Percentiles rank a stretch among this genome's conserved stretches.
Evolutionary conservation across 345 rosid species (phyloP).

Genomic region (Mallotus nudiflorus): DNA sequence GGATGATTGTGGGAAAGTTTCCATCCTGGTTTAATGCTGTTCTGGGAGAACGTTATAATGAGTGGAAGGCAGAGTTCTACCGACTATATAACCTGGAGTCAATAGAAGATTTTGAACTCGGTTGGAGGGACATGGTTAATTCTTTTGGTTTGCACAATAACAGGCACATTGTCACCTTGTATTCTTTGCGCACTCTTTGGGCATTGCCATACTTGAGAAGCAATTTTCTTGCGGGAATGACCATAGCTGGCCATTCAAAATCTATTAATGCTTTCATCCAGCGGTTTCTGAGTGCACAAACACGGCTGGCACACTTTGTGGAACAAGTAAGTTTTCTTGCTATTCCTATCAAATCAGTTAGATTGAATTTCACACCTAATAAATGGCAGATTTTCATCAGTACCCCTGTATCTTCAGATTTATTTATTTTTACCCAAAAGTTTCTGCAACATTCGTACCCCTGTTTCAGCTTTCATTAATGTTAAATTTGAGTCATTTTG

Average conservation of each 20-base stretch:
- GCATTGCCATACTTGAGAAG: slow-evolving; percentile 87
- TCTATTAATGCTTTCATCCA: slow-evolving; percentile 88
- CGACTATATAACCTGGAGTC: slow-evolving; percentile 82
- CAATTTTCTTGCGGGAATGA: slow-evolving; percentile 88
- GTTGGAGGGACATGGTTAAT: slow-evolving; percentile 92
- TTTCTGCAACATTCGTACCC: background rate
- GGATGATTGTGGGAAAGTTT: slow-evolving; percentile 94
- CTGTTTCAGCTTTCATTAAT: background rate
- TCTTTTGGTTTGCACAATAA: slow-evolving; percentile 79
- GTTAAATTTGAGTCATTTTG: background rate
- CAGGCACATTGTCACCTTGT: slow-evolving; percentile 75
- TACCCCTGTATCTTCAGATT: background rate
- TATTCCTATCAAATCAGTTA: slow-evolving; percentile 4
- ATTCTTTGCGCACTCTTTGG: slow-evolving; percentile 70
- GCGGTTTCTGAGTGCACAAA: slow-evolving; percentile 86
- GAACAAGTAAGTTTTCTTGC: slow-evolving; percentile 68
- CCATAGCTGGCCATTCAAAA: slow-evolving; percentile 71
- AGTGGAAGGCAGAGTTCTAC: slow-evolving; percentile 91
- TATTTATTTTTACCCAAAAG: background rate
- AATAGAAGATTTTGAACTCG: slow-evolving; percentile 78
- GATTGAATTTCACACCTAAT: background rate
- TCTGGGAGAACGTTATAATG: slow-evolving; percentile 86
- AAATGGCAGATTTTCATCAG: background rate
- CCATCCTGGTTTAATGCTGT: slow-evolving; percentile 96
- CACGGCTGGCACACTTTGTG: slow-evolving; percentile 83